Base-by-base conservation (phyloP, 345 rosid genomes). In the Eucalyptus tenuipes region DNA sequence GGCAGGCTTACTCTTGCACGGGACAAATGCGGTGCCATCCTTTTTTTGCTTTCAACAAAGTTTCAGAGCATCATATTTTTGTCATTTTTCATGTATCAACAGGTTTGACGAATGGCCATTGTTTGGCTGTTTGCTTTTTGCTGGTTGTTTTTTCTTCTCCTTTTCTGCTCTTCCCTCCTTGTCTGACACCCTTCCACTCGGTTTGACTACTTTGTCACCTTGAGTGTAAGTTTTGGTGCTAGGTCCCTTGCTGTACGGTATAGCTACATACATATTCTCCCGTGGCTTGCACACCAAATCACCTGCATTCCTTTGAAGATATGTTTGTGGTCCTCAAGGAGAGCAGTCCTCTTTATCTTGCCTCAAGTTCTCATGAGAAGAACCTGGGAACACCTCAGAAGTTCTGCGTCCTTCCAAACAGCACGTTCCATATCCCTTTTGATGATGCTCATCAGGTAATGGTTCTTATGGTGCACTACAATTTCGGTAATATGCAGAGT, bases 261-360 rank as follows among this genome's bases (percentile, higher is more conserved):
- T 95, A 98, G 99, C 95, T 96, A 91, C 96, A 97, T 87, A 96
- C 99, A 10, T 94, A 94, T 94, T 90, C 99, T 89, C 98, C 98
- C 4, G 96, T 95, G 85, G 91, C 98, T 14, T 92, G 50, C 89
- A 94, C 98, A 10, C 97, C 98, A 6, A 96, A 96, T 88, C 98
- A 97, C 80, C 93, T 97, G 92, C 99, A 97, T 92, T 97, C 98
- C 7, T 96, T 99, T 91, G 98, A 97, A 93, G 98, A 96, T 89
- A 96, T 96, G 71, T 97, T 95, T 95, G 49, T 95, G 53, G 95
- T 97, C 3, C 91, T 94, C 13, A 95, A 96, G 89, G 97, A 96
- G n/a, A 96, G 89, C 86, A 98, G 97, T 85, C 94, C 96, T 49
- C 92, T 96, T 42, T 93, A 91, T 93, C 93, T 96, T 48, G 95